Base-by-base conservation (phyloP, 331 rosid genomes). In the Malus hybrid region DNA sequence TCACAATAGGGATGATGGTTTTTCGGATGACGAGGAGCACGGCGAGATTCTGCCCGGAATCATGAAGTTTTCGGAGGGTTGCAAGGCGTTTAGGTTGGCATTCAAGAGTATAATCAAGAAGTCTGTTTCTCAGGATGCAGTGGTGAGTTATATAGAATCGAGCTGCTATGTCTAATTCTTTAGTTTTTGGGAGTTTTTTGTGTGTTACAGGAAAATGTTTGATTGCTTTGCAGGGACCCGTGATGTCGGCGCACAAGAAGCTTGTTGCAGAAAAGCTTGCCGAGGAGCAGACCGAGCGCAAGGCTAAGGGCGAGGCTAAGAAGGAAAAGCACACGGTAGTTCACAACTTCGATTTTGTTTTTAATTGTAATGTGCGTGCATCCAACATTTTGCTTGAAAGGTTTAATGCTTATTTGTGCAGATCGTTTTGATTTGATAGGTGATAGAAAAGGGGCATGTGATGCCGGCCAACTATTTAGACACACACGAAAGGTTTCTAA, bases 221-320 rank as follows among this genome's bases (percentile, higher is more conserved):
- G 65, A 44, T 70, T 76, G 70, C 64, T 70, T 55, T 85, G 76
- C 73, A 95, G 99, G 97, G 97, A 74, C 97, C 97, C 31, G 86
- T 92, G 59, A 68, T 92, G 78, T 86, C 99, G 6, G 96, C 71
- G 55, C 88, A 95, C 85, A 87, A 76, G 87, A 87, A 92, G 76
- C 97, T 95, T 83, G 79, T 92, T 82, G 90, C 83, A 19, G 90
- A 89, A 66, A 95, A 95, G 85, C 97, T 95, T 77, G 99, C 96
- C 15, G 93, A 92, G 78, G 97, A 89, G 83, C 88, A 84, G 61
- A 83, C 79, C 14, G 99, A 92, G 77, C 85, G 85, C 59, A 84
- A 84, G 84, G 78, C 75, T 63, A 90, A 86, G 84, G 85, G 97
- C 71, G 89, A 86, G 68, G 86, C 89, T 42, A 95, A 67, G 90